These are phyloP conservation scores for Passiflora organensis DNA, from an alignment of 345 rosid species.

Conservation along the genomic window DNA sequence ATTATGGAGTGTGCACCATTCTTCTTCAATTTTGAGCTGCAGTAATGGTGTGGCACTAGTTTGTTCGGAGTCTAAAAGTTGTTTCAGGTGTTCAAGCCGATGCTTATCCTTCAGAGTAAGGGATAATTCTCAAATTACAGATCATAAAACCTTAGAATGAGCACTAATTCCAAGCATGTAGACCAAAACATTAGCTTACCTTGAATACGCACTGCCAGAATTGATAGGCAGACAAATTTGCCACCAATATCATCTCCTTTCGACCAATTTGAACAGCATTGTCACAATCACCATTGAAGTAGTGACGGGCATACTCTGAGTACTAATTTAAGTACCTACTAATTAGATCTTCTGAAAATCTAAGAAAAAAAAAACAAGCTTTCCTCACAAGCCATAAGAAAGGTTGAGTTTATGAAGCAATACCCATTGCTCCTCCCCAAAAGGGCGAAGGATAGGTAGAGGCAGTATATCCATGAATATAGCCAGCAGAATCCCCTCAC, in stretches of 20 bases:
- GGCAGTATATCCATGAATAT: conserved; percentile 81
- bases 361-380: neutral
- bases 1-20: conserved; percentile 83
- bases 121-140: conserved; percentile 19
- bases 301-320: conserved; percentile 41
- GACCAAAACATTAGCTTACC: conserved; percentile 33
- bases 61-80: conserved; percentile 32
- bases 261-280: conserved; percentile 42
- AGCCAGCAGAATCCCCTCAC: conserved; percentile 83
- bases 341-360: conserved; percentile 19
- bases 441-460: conserved; percentile 71
- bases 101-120: conserved; percentile 58
- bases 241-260: conserved; percentile 57
- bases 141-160: neutral
- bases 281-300: conserved; percentile 45
- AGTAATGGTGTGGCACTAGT: conserved; percentile 29
- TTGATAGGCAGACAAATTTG: conserved; percentile 70
- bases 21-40: conserved; percentile 62
- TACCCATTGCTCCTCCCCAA: conserved; percentile 78
- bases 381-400: no score
- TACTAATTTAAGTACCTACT: conserved; percentile 39
- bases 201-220: conserved; percentile 84
- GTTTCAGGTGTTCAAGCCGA: conserved; percentile 60
- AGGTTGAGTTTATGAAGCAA: conserved; percentile 15
- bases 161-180: conserved; percentile 4